These are phyloP conservation scores for Allium cepa DNA, from an alignment of 106 monocot genomes.

Conservation along the genomic window DNA sequence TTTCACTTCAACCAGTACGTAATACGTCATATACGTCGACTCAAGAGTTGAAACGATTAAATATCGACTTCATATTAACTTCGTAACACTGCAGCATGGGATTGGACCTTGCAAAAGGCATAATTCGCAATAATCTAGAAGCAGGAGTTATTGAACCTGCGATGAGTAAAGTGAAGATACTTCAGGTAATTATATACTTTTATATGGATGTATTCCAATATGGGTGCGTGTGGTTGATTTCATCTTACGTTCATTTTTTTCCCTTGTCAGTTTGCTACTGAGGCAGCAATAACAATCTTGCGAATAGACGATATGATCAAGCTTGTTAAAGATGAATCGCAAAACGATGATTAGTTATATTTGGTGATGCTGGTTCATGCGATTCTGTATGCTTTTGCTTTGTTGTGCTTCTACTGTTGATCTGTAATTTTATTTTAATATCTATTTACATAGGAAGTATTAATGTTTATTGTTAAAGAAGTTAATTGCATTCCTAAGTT, in stretches of 20 bases:
- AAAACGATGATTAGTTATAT: constrained; percentile 31
- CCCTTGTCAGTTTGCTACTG: constrained; percentile 78
- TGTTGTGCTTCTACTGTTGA: too few species aligned
- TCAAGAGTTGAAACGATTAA: background rate
- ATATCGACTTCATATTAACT: background rate
- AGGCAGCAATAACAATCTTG: constrained; percentile 97
- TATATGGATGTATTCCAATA: background rate
- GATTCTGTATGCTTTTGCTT: too few species aligned
- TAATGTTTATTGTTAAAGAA: too few species aligned
- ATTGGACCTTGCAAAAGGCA: constrained; percentile 72
- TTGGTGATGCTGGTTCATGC: background rate
- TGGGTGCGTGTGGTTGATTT: too few species aligned
- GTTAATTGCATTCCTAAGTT: too few species aligned
- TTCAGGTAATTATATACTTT: constrained; percentile 46
- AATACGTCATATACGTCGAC: background rate
- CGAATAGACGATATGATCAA: constrained; percentile 96
- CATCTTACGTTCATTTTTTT: too few species aligned
- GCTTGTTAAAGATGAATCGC: constrained; percentile 71
- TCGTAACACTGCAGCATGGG: constrained; percentile 62
- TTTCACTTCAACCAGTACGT: background rate
- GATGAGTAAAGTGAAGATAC: constrained; percentile 98
- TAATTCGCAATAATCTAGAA: constrained; percentile 76
- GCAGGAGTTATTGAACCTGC: constrained; percentile 96
- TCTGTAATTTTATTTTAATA: too few species aligned
- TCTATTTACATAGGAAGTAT: too few species aligned